Evolutionary conservation across 306 rosid species (phyloP).

Genomic region (Parietaria judaica): DNA sequence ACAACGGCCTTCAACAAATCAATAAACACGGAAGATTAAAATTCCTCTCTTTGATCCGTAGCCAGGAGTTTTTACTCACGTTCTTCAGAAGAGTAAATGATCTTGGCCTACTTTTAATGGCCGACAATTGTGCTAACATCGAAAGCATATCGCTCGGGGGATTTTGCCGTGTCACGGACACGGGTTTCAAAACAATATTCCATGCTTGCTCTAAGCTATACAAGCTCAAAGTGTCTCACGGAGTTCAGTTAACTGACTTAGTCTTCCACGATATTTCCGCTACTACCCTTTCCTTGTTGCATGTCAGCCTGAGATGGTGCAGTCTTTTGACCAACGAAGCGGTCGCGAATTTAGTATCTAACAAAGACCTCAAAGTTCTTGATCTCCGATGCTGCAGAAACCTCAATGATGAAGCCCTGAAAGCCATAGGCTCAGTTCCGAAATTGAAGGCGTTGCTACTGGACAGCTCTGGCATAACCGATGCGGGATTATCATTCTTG

Average conservation of each 20-base stretch:
- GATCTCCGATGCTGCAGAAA: constrained; percentile 83
- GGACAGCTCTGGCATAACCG: constrained; percentile 74
- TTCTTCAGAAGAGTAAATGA: constrained; percentile 83
- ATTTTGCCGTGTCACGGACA: constrained; percentile 95
- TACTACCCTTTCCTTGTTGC: constrained; percentile 72
- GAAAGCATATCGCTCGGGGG: constrained; percentile 93
- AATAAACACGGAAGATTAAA: constrained; percentile 73
- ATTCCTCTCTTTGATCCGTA: constrained; percentile 73
- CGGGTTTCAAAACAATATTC: constrained; percentile 83
- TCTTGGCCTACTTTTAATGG: constrained; percentile 82
- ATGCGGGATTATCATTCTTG: constrained; percentile 60
- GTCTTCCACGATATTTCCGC: constrained; percentile 89
- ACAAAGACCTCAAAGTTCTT: constrained; percentile 71
- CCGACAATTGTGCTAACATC: constrained; percentile 68
- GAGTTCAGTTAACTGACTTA: constrained; percentile 80
- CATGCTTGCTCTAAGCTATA: constrained; percentile 69
- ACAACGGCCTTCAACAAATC: constrained; percentile 80
- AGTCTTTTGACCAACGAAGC: constrained; percentile 68
- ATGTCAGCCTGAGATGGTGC: constrained; percentile 85
- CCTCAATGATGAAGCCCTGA: constrained; percentile 73
- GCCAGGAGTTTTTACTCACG: constrained; percentile 63
- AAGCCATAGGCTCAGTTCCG: constrained; percentile 52
- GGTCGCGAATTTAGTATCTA: constrained; percentile 53
- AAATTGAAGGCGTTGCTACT: constrained; percentile 54
- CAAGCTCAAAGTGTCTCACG: constrained; percentile 87